Evolutionary conservation across 2,329 filamentous ascomycete species (phyloP).

Genomic region (Xylariales sp.): DNA sequence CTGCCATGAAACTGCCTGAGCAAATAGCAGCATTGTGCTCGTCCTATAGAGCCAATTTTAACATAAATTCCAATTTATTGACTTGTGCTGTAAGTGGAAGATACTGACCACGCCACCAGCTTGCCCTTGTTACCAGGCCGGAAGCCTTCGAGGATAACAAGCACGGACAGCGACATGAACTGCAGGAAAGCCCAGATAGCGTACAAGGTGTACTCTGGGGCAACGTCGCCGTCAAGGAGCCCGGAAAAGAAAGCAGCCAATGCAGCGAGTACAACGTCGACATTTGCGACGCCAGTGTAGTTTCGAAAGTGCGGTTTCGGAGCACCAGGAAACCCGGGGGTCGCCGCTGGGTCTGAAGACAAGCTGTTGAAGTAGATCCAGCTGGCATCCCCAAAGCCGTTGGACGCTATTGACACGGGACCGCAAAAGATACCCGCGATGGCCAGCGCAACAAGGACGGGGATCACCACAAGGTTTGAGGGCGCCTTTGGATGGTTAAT

Average conservation of each 20-base stretch:
- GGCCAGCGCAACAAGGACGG: slow-evolving; percentile 16
- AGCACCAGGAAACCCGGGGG: slow-evolving; percentile 10
- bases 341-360: slow-evolving; percentile 6
- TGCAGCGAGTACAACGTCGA: slow-evolving; percentile 22
- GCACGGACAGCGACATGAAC: slow-evolving; percentile 19
- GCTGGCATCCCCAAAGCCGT: slow-evolving; percentile 12
- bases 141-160: slow-evolving; percentile 23
- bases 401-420: slow-evolving; percentile 9
- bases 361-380: slow-evolving; percentile 6
- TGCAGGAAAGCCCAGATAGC: slow-evolving; percentile 22
- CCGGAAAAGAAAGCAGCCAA: slow-evolving; percentile 18
- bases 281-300: slow-evolving; percentile 13
- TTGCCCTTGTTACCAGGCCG: slow-evolving; percentile 21
- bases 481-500: too few species aligned
- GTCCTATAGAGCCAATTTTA: background rate
- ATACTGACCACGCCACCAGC: slow-evolving; percentile 14
- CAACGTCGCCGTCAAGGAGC: slow-evolving; percentile 18
- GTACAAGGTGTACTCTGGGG: slow-evolving; percentile 15
- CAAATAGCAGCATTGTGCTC: slow-evolving; percentile 2
- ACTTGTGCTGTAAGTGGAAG: slow-evolving; percentile 13
- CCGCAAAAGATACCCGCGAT: slow-evolving; percentile 16
- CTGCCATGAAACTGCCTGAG: slow-evolving; percentile 21
- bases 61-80: too few species aligned
- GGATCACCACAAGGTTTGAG: slow-evolving; percentile 12
- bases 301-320: slow-evolving; percentile 15